Base-by-base conservation (phyloP, 176 grass and related monocot species). In the Cenchrus purpureus region DNA sequence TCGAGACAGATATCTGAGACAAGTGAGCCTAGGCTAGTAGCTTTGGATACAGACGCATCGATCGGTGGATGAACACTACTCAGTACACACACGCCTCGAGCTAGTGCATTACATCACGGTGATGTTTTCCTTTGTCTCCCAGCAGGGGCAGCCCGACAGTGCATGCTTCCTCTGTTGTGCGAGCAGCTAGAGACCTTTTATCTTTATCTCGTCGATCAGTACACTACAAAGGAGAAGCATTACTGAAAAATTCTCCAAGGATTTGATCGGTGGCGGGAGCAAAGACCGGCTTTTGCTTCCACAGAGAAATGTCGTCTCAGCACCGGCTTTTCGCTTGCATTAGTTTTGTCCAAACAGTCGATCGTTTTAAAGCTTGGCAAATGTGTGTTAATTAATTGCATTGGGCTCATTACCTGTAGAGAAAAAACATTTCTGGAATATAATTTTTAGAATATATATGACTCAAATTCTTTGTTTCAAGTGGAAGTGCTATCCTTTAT, bases 121-220 rank as follows among this genome's bases (percentile, higher is more conserved):
- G 84, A 66, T 90, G 88, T 78, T 79, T 79, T 67, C 74, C 44
- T 68, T 79, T 90, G 89, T 83, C 84, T 83, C 88, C 68, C 79
- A 48, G 45, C 37, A 40, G 37, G 37, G 34, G 81, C 76, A 46
- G 61, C 25, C 16, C 58, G 80, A 61, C 46, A 57, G 55, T 71
- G 86, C 65, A 82, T 82, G 69, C 61, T 43, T 74, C 81, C 50
- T 53, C 79, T 52, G 78, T 22, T 5, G 54, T 64, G 54, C 17
- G 20, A 4, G 16, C 37, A 59, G 16, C 20, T 34, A 57, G 14
- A 53, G 0, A 1, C 66, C 37, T 59, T 61, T 71, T 50, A 37
- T 51, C 74, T 87, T 82, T 82, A 22, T 77, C 45, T 76, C 44
- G 73, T 87, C 62, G 57, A 59, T 49, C 25, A 22, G 60, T 42